phyloP scores from a whole-genome alignment of 495 filamentous ascomycete species.

The Venustampulla echinocandica region DNA sequence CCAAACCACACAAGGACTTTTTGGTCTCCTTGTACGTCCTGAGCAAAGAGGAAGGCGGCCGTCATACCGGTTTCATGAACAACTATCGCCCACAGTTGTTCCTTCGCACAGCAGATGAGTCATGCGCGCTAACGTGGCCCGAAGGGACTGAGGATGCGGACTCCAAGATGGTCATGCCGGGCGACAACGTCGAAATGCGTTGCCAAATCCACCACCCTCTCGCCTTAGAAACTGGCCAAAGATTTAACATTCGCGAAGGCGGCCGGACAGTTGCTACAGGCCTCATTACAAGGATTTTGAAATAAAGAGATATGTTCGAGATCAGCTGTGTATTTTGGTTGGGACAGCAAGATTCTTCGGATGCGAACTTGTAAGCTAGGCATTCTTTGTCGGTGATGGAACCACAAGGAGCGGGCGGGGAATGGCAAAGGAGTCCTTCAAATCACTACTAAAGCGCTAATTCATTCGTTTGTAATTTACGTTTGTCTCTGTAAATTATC shows the following conservation, averaged over 20 bases:
- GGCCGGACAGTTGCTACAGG: constrained; percentile 90
- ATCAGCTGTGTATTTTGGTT: background rate
- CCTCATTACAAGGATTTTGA: constrained; percentile 75
- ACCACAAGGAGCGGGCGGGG: constrained; percentile 2
- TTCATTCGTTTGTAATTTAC: constrained; percentile 20
- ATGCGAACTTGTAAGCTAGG: constrained; percentile 15
- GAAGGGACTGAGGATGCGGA: constrained; percentile 58
- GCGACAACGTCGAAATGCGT: constrained; percentile 97
- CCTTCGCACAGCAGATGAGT: constrained; percentile 89
- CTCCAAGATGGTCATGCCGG: constrained; percentile 81
- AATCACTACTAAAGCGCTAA: constrained; percentile 3
- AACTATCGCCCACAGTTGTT: constrained; percentile 96
- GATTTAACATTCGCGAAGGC: constrained; percentile 95
- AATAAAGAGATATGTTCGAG: constrained; percentile 34
- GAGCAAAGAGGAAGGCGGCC: constrained; percentile 93
- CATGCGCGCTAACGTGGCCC: constrained; percentile 71
- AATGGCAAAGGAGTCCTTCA: constrained; percentile 23
- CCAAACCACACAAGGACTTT: constrained; percentile 81
- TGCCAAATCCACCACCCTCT: constrained; percentile 70
- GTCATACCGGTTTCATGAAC: constrained; percentile 83
- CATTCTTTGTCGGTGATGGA: constrained; percentile 5
- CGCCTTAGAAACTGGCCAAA: constrained; percentile 79
- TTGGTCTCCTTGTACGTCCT: constrained; percentile 92
- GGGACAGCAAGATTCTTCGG: constrained; percentile 5
- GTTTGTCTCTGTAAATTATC: constrained; percentile 17